Conservation (phyloP, 139 green algal genomes). For the Eudorina sp. region DNA sequence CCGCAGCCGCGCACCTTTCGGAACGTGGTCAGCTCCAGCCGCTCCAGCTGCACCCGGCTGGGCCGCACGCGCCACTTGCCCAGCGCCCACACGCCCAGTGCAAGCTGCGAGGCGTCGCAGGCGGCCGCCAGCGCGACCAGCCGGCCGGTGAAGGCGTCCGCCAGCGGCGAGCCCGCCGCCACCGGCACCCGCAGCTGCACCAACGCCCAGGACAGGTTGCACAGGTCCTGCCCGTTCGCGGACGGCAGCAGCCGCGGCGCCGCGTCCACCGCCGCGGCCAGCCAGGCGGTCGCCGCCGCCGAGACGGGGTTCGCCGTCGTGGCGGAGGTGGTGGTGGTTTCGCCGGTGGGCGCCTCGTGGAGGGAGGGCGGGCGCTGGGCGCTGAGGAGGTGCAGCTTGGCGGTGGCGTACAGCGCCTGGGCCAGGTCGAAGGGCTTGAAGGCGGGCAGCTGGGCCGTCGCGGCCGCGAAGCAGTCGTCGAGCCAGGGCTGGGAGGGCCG, state of each 20-base stretch:
- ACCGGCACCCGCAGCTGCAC: slow-evolving; percentile 33
- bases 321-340: background rate
- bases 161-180: background rate
- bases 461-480: slow-evolving; percentile 24
- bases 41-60: slow-evolving; percentile 1
- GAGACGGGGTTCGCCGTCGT: background rate
- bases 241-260: slow-evolving; percentile 18
- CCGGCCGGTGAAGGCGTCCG: background rate
- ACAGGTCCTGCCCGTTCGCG: slow-evolving; percentile 48
- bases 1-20: background rate
- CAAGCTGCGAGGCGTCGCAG: slow-evolving; percentile 39
- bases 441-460: background rate
- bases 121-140: slow-evolving; percentile 25
- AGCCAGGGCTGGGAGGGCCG: slow-evolving; percentile 51
- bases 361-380: background rate
- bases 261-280: background rate
- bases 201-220: slow-evolving; percentile 49
- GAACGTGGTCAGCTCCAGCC: slow-evolving; percentile 47
- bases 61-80: slow-evolving; percentile 45
- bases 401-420: slow-evolving; percentile 50
- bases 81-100: slow-evolving; percentile 57
- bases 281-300: background rate
- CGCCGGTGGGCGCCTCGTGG: too few species aligned
- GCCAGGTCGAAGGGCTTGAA: slow-evolving; percentile 56
- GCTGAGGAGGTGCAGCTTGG: slow-evolving; percentile 43